Evolutionary conservation across 2,329 filamentous ascomycete species (phyloP).

Genomic region (Xylaria sp.): DNA sequence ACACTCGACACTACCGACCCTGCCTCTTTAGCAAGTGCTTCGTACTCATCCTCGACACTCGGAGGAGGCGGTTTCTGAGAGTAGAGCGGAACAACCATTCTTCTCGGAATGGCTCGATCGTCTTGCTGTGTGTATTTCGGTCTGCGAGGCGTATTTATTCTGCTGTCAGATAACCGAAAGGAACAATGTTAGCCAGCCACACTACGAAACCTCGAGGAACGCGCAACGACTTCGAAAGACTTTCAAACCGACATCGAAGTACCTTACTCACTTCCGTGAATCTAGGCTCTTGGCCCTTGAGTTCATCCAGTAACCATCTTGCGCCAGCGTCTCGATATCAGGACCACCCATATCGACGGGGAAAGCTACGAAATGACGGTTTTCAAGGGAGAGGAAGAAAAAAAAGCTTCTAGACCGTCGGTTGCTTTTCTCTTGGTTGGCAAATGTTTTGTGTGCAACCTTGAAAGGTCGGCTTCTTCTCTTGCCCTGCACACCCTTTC

Average conservation of each 20-base stretch:
- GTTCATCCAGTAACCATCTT: conserved; percentile 31
- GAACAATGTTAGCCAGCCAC: conserved; percentile 5
- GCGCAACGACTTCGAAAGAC: conserved; percentile 1
- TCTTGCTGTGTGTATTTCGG: conserved; percentile 22
- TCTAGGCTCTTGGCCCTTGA: conserved; percentile 27
- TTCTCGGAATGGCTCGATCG: conserved; percentile 22
- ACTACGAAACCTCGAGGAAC: neutral
- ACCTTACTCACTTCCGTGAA: conserved; percentile 27
- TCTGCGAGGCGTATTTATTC: conserved; percentile 12
- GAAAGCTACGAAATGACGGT: neutral
- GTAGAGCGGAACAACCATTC: conserved; percentile 21
- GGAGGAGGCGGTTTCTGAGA: conserved; percentile 53
- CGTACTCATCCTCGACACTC: conserved; percentile 63
- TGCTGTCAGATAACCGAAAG: conserved; percentile 17
- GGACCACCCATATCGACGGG: conserved; percentile 27
- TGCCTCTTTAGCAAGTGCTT: conserved; percentile 58
- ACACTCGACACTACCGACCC: conserved; percentile 34
- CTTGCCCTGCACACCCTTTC: conserved; percentile 22
- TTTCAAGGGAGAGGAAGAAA: conserved; percentile 3
- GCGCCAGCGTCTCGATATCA: conserved; percentile 28
- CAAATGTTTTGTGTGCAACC: neutral
- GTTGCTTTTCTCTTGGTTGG: no score
- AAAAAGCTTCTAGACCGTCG: conserved; percentile 23
- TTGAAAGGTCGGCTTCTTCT: no score
- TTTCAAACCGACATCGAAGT: conserved; percentile 7